Percentiles rank a stretch among this genome's conserved stretches.
Evolutionary conservation across 345 rosid species (phyloP).

Genomic region (Ceriops tagal): DNA sequence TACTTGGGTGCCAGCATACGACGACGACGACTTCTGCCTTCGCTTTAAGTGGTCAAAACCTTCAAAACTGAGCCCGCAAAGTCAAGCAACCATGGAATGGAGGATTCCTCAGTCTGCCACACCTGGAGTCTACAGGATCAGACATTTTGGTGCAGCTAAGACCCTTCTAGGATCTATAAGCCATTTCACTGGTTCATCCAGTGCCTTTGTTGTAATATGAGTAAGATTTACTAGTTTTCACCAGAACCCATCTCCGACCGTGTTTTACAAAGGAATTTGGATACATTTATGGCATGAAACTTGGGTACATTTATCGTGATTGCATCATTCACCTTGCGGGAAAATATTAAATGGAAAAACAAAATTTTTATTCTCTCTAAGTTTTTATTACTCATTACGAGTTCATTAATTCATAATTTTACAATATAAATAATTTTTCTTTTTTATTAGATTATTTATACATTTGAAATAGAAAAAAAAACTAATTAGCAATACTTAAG

Average conservation of each 20-base stretch:
- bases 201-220: conserved; percentile 65
- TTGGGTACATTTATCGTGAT: no score
- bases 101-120: conserved; percentile 62
- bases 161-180: conserved; percentile 43
- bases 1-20: conserved; percentile 77
- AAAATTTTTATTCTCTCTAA: no score
- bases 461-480: no score
- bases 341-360: no score
- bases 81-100: conserved; percentile 83
- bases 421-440: no score
- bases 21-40: conserved; percentile 91
- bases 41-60: conserved; percentile 88
- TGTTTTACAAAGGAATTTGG: background rate
- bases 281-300: no score
- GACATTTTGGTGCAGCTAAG: conserved; percentile 72
- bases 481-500: rapidly evolving
- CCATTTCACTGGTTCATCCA: conserved; percentile 72
- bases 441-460: no score
- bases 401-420: no score
- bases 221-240: background rate
- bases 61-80: conserved; percentile 56
- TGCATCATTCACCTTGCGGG: no score
- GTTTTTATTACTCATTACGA: no score
- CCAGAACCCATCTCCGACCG: background rate
- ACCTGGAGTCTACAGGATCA: conserved; percentile 77